Evolutionary conservation across 148 eudicot species (phyloP), one percentile per base, ranked within the genome.

Genomic region (Silene latifolia): DNA sequence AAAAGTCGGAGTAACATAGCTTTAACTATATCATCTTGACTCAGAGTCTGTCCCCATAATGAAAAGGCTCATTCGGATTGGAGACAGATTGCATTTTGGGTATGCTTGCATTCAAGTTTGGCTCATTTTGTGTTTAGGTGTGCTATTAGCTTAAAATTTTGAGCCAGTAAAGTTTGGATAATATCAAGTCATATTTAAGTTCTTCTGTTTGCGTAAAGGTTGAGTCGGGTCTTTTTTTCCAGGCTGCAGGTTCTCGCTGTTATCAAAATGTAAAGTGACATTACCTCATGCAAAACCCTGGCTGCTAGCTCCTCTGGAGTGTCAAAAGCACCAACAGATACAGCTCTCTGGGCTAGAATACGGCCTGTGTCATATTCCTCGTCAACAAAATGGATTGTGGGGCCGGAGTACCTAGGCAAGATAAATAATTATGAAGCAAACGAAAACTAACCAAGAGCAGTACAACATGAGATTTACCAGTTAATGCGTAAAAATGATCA

Each of bases 301-400:
- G 90, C 90, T 57, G 93, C 97, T 17, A 94, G 88, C 66, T 87
- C 87, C 54, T 89, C 83, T 23, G 95, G 83, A 42, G 89, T 87
- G 68, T 94, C 97, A 73, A 78, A 83, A 20, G 92, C 86, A 57
- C 81, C 79, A 54, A 94, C 96, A 44, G 93, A 88, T 67, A 91
- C 96, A 12, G 80, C 82, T 79, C 85, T 81, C 78, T 91, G 98
- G 39, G 98, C 95, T 79, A 91, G 85, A 76, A 94, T 91, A 71
- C 86, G 85, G 13, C 98, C 98, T n/a, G 87, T 87, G 80, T 91
- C 98, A 81, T 91, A 91, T 25, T 94, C 76, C 82, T 94, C 96
- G 76, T 91, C 93, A 62, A 94, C 98, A 69, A 83, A 87, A 85
- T 89, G 96, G 67, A 91, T 81, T 39, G 93, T 90, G 10, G 93